A percentile compares a stretch with the other conserved stretches of the same genome.
These are phyloP conservation scores for Ascocoryne sarcoides DNA, from an alignment of 2,329 filamentous ascomycete genomes.

Conservation along the genomic window DNA sequence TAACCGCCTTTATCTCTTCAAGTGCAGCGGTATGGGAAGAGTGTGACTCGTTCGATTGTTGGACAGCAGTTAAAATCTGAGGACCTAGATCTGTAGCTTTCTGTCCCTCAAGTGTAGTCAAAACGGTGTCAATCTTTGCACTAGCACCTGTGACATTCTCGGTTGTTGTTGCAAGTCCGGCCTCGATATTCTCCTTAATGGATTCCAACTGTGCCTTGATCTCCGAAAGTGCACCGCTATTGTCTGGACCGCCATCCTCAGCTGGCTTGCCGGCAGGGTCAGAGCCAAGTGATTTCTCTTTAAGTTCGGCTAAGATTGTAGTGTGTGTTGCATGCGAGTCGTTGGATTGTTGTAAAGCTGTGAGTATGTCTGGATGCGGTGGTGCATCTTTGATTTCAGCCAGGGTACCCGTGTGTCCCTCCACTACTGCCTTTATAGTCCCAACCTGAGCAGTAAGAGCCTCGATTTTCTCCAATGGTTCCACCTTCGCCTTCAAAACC, in stretches of 20 bases:
- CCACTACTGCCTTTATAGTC: slow-evolving; percentile 15
- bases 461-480: slow-evolving; percentile 14
- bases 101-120: slow-evolving; percentile 17
- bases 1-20: slow-evolving; percentile 10
- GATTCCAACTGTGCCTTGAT: slow-evolving; percentile 13
- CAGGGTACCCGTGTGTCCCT: slow-evolving; percentile 14
- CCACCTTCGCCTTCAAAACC: slow-evolving; percentile 15
- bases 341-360: slow-evolving; percentile 19
- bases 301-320: slow-evolving; percentile 14
- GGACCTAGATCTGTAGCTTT: slow-evolving; percentile 12
- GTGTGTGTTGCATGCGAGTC: slow-evolving; percentile 18
- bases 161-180: slow-evolving; percentile 15
- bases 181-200: slow-evolving; percentile 18
- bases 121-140: slow-evolving; percentile 19
- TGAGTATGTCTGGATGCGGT: slow-evolving; percentile 15
- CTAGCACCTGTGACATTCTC: slow-evolving; percentile 16
- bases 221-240: slow-evolving; percentile 8
- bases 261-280: not conserved
- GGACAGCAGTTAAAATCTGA: slow-evolving; percentile 22
- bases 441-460: slow-evolving; percentile 16
- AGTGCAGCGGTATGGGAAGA: slow-evolving; percentile 7
- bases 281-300: slow-evolving; percentile 14
- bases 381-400: slow-evolving; percentile 15
- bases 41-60: slow-evolving; percentile 11
- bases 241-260: slow-evolving; percentile 3